Conservation (phyloP, 2,329 filamentous ascomycete species). For the Ophiobolus disseminans region DNA sequence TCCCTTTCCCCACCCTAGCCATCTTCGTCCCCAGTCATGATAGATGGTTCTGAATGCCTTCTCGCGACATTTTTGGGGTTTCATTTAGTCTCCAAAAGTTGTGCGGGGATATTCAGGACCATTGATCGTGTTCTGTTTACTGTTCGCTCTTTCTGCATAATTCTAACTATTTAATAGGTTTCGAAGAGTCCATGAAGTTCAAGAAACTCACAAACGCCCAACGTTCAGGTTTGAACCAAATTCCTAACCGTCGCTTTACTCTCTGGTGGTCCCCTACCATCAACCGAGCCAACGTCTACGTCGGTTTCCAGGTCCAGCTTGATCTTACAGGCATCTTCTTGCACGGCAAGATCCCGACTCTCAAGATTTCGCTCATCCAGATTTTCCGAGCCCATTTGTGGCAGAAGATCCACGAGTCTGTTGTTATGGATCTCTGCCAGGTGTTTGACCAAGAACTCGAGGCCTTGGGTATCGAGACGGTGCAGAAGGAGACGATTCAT, state of each 20-base stretch:
- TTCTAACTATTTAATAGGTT: constrained; percentile 23
- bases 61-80: too few species aligned
- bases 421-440: constrained; percentile 98
- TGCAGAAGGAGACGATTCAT: constrained; percentile 99
- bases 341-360: constrained; percentile 96
- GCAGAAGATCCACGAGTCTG: constrained; percentile 99
- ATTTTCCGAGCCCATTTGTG: constrained; percentile 99
- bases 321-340: constrained; percentile 98
- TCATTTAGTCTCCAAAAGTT: too few species aligned
- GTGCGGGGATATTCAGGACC: too few species aligned
- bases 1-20: too few species aligned
- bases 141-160: constrained; percentile 54
- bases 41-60: too few species aligned
- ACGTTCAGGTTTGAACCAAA: constrained; percentile 95
- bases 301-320: constrained; percentile 98
- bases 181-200: constrained; percentile 81
- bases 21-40: too few species aligned
- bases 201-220: constrained; percentile 99
- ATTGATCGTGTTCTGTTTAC: too few species aligned
- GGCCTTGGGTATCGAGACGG: constrained; percentile 92
- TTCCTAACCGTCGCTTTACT: constrained; percentile 97
- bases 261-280: constrained; percentile 95
- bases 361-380: constrained; percentile 98
- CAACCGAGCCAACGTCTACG: constrained; percentile 95
- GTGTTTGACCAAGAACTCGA: constrained; percentile 98